These are phyloP conservation scores for Cucumis sativus DNA, from an alignment of 306 rosid species.

Conservation along the genomic window DNA sequence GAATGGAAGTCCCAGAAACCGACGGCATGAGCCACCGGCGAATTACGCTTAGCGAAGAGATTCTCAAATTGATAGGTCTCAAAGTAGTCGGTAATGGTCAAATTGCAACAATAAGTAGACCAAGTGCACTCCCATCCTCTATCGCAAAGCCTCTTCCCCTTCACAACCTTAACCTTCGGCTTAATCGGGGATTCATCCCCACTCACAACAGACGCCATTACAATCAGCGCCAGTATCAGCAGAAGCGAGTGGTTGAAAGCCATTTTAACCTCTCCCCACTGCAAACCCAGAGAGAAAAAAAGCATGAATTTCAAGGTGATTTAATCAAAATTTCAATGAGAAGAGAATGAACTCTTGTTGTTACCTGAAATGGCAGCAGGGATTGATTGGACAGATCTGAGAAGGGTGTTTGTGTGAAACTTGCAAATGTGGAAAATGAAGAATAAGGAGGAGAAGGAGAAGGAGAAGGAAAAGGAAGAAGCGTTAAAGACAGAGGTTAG, in stretches of 20 bases:
- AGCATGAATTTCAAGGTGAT: background rate
- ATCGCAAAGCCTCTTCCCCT: slow-evolving; percentile 57
- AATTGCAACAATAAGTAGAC: slow-evolving; percentile 67
- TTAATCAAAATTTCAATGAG: background rate
- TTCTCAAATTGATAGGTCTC: slow-evolving; percentile 79
- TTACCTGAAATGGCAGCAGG: slow-evolving; percentile 2
- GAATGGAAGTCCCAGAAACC: slow-evolving; percentile 86
- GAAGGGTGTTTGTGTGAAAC: background rate
- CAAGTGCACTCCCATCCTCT: slow-evolving; percentile 81
- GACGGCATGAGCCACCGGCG: slow-evolving; percentile 73
- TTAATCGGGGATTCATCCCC: slow-evolving; percentile 19
- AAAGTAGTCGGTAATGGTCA: slow-evolving; percentile 58
- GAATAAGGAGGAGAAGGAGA: background rate
- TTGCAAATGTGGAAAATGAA: background rate
- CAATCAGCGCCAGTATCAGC: slow-evolving; percentile 10
- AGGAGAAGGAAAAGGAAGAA: background rate
- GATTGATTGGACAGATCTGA: slow-evolving; percentile 11
- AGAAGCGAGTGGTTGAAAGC: slow-evolving; percentile 6
- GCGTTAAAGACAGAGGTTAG: background rate
- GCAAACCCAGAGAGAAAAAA: background rate
- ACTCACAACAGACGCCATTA: slow-evolving; percentile 9
- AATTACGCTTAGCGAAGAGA: slow-evolving; percentile 56
- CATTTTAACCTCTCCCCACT: slow-evolving; percentile 2
- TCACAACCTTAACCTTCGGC: slow-evolving; percentile 37
- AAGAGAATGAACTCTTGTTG: background rate